A percentile compares a stretch with the other conserved stretches of the same genome.
Conservation (phyloP, 1,139 yeast genomes). For the Lodderomyces beijingensis region DNA sequence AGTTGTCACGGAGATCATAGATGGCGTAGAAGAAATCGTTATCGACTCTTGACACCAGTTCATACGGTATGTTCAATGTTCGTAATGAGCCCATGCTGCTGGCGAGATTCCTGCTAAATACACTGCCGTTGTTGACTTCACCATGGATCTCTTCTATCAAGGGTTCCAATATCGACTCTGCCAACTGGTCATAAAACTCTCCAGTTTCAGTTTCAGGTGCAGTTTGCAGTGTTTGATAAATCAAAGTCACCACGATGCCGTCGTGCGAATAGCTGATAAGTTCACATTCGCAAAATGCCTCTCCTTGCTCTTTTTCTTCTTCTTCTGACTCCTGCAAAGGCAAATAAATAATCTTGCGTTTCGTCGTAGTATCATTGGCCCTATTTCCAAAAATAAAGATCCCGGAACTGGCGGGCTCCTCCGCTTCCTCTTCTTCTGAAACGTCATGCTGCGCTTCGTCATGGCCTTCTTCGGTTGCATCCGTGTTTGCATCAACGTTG, state of each 20-base stretch:
- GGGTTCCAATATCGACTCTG: constrained; percentile 18
- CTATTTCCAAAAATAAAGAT: constrained; percentile 25
- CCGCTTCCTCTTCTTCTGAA: not conserved
- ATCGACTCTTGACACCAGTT: constrained; percentile 19
- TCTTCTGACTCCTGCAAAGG: constrained; percentile 12
- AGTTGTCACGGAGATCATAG: constrained; percentile 23
- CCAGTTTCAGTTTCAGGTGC: constrained; percentile 17
- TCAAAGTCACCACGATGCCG: constrained; percentile 22
- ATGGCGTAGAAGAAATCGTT: constrained; percentile 37
- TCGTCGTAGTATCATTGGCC: constrained; percentile 16
- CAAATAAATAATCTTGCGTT: constrained; percentile 27
- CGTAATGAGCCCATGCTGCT: constrained; percentile 4
- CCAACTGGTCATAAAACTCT: constrained; percentile 22
- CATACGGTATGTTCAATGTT: not conserved
- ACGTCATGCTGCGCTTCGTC: not conserved
- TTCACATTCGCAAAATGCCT: constrained; percentile 26
- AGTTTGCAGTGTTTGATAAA: too few species aligned
- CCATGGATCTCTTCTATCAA: constrained; percentile 19
- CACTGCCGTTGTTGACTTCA: constrained; percentile 18
- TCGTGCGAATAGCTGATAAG: constrained; percentile 26
- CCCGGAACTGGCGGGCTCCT: constrained; percentile 15
- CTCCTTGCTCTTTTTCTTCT: constrained; percentile 9
- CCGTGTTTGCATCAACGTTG: not conserved
- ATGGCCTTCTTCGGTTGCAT: not conserved
- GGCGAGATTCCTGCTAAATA: constrained; percentile 26